Conservation (phyloP, 805 yeast species). For the Candida patagonica region DNA sequence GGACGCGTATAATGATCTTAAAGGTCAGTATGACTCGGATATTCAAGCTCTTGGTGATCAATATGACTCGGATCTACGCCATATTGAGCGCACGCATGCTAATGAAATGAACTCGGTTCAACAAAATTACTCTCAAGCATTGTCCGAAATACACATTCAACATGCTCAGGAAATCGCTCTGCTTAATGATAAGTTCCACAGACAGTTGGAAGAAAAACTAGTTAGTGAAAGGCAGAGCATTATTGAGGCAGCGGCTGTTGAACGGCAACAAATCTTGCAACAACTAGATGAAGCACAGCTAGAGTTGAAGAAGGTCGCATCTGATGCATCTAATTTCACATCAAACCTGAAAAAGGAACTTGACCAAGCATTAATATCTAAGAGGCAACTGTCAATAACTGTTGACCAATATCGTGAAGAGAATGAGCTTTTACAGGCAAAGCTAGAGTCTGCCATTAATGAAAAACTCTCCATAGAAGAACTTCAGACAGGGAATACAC, state of each 20-base stretch:
- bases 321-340: too few species aligned
- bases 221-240: slow-evolving; percentile 1
- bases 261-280: slow-evolving; percentile 1
- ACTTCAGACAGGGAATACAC: background rate
- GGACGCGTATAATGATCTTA: slow-evolving; percentile 24
- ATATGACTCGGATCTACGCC: slow-evolving; percentile 1
- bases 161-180: too few species aligned
- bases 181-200: too few species aligned
- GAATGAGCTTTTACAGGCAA: too few species aligned
- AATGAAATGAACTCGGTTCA: slow-evolving; percentile 12
- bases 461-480: background rate
- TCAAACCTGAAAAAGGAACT: too few species aligned
- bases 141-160: slow-evolving; percentile 17
- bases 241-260: too few species aligned
- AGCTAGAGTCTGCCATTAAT: too few species aligned
- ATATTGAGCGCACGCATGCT: slow-evolving; percentile 1
- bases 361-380: too few species aligned
- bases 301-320: too few species aligned
- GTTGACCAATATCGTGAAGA: too few species aligned
- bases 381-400: too few species aligned
- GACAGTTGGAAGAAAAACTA: slow-evolving; percentile 2
- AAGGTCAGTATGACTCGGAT: background rate
- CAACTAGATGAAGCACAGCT: slow-evolving; percentile 2
- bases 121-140: slow-evolving; percentile 17
- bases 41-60: background rate